A percentile compares a stretch with the other conserved stretches of the same genome.
phyloP scores from a whole-genome alignment of 805 yeast genomes.

The Pichia thaimueangensis region DNA sequence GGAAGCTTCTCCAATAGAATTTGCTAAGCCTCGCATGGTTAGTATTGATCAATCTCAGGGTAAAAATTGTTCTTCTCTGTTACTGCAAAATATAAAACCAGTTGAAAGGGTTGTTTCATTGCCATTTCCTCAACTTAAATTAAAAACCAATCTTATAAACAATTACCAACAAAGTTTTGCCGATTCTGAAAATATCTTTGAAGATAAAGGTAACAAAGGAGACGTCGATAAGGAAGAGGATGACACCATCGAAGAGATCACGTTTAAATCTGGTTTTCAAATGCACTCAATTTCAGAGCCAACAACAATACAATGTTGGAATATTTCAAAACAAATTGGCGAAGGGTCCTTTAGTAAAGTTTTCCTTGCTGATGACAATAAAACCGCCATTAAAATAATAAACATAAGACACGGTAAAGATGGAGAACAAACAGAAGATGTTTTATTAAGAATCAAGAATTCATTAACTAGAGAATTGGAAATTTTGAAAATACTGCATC shows the following conservation, averaged over 20 bases:
- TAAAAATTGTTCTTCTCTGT: no score
- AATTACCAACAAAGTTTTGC: no score
- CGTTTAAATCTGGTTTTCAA: no score
- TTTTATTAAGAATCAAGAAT: slow-evolving; percentile 49
- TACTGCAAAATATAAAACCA: slow-evolving; percentile 20
- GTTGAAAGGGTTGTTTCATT: slow-evolving; percentile 27
- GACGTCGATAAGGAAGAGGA: no score
- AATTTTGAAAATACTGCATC: slow-evolving; percentile 48
- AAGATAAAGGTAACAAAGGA: background rate
- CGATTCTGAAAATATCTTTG: background rate
- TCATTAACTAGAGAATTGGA: slow-evolving; percentile 69
- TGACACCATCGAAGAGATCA: no score
- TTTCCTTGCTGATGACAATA: slow-evolving; percentile 34
- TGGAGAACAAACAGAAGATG: slow-evolving; percentile 27
- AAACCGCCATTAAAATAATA: slow-evolving; percentile 68
- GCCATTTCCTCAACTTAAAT: slow-evolving; percentile 21
- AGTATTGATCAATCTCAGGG: no score
- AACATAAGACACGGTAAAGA: slow-evolving; percentile 27
- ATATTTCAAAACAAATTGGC: slow-evolving; percentile 41
- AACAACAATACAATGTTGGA: slow-evolving; percentile 27
- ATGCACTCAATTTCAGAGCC: slow-evolving; percentile 7
- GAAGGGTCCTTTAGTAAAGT: slow-evolving; percentile 67
- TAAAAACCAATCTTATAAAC: no score
- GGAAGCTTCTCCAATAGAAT: no score
- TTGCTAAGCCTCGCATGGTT: no score